phyloP scores from a whole-genome alignment of 176 grass and related monocot species.

The Eleusine coracana region DNA sequence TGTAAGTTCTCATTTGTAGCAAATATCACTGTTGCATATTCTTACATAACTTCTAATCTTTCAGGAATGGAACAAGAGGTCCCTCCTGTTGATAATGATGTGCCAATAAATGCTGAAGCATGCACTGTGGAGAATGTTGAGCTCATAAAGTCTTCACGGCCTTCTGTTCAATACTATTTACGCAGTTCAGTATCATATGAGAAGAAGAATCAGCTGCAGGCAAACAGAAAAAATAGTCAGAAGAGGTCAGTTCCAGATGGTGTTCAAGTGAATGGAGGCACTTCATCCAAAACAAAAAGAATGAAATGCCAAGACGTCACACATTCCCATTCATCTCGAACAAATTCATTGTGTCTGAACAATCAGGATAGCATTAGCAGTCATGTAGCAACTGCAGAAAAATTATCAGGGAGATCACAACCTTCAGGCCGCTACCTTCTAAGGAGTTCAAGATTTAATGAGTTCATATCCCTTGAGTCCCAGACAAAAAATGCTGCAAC shows the following conservation, averaged over 20 bases:
- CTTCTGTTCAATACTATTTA: not conserved
- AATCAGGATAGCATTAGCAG: conserved; percentile 27
- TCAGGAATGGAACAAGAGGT: conserved; percentile 42
- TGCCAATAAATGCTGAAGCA: conserved; percentile 37
- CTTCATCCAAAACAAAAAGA: conserved; percentile 45
- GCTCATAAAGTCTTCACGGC: not conserved
- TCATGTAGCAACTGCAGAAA: conserved; percentile 28
- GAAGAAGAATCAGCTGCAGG: conserved; percentile 32
- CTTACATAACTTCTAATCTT: conserved; percentile 40
- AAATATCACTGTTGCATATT: conserved; percentile 6
- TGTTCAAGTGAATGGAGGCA: conserved; percentile 22
- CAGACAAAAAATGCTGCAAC: conserved; percentile 30
- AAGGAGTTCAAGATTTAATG: conserved; percentile 44
- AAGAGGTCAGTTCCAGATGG: conserved; percentile 43
- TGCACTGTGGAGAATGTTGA: conserved; percentile 27
- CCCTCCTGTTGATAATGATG: conserved; percentile 41
- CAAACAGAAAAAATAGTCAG: conserved; percentile 23
- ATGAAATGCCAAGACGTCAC: not conserved
- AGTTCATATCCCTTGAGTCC: conserved; percentile 20
- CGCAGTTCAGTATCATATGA: conserved; percentile 24
- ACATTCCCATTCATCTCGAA: conserved; percentile 19
- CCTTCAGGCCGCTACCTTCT: conserved; percentile 35
- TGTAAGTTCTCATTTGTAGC: conserved; percentile 19
- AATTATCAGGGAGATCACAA: conserved; percentile 37
- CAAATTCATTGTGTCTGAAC: conserved; percentile 35